Base-by-base conservation (phyloP, 371 early-diverging fungal species). In the Mortierella sp. region DNA sequence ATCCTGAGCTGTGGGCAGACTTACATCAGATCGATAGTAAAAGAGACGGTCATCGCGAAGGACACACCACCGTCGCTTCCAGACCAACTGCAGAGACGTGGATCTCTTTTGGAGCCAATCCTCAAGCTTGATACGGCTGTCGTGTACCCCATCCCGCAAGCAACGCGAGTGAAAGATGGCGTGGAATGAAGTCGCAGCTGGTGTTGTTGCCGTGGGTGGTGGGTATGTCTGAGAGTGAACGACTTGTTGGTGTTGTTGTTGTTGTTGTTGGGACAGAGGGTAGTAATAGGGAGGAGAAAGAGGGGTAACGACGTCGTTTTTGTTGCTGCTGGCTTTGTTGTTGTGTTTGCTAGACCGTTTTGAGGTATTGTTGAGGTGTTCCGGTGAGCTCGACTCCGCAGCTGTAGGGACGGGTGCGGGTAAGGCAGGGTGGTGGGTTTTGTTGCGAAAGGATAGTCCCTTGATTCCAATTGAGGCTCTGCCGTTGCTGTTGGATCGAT, bases 81-180 rank as follows among this genome's bases (percentile, higher is more conserved):
- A 82, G 19, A 77, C 83, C 50, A 82, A 22, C 43, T 77, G 83
- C 10, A 82, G 55, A 6, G 78, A 74, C 1, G 31, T 24, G 0
- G 83, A 82, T 14, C 83, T 37, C 67, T 82, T 82, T 34, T 78
- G 76, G 10, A 82, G 75, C 83, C 83, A 82, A 14, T 82, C 83
- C 48, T 75, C 78, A 1, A 78, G 58, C 47, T 69, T 50, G 24
- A 82, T 69, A 4, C 78, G 69, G 1, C 74, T 68, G 40, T 77
- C 74, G 22, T 45, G 14, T 1, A 37, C 45, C 3, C 43, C n/a
- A 1, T 39, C n/a, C n/a, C n/a, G n/a, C n/a, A n/a, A 22, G 19
- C 9, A 8, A 13, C 26, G 73, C 5, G n/a, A 7, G 24, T 65
- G 68, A 31, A 77, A 64, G 43, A 71, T 68, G 9, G 68, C 72